Evolutionary conservation across 2,329 filamentous ascomycete genomes (phyloP), one percentile per base, ranked within the genome.

Genomic region (Aspergillus ibericus): DNA sequence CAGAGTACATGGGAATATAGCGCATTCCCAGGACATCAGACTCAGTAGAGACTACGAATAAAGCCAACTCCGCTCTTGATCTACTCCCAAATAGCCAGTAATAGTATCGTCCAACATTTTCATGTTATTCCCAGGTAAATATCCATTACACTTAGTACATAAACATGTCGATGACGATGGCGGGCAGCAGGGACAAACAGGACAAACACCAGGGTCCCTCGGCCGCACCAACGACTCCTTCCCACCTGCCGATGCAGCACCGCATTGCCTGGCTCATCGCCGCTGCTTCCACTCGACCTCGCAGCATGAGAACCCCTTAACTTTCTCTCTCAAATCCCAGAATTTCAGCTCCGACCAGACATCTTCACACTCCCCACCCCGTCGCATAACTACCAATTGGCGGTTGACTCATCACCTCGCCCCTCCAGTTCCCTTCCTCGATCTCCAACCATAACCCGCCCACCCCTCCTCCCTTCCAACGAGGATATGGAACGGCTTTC

Each of bases 401-500:
- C 61, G 22, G 22, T 53, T 25, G 22, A 25, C 22, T 32, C 38
- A 54, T 32, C 38, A 54, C 56, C 55, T 53, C 53, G 47, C 47
- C 47, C 52, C 55, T 59, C 55, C 44, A 40, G 58, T 63, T 58
- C 52, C 35, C 47, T 52, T 34, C 53, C 63, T 57, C 29, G 48
- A 55, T 40, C 53, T 29, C 27, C 27, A 29, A 29, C 27, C 27
- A 29, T 7, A 7, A 2, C 27, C 27, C 5, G 5, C 27, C 27
- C 27, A 4, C 27, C 27, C 27, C 5, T 7, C 27, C 27, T 7
- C 27, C 27, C 27, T 7, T 29, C 56, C 60, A 12, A 40, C 55
- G 58, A 55, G 58, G 62, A 29, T 44, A 77, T 77, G 75, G 75
- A 77, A 62, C 69, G 73, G 51, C 66, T 72, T 61, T 70, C 74